Evolutionary conservation across 371 early-diverging fungal genomes (phyloP), one percentile per base, ranked within the genome.

Genomic region (Mortierella sp.): DNA sequence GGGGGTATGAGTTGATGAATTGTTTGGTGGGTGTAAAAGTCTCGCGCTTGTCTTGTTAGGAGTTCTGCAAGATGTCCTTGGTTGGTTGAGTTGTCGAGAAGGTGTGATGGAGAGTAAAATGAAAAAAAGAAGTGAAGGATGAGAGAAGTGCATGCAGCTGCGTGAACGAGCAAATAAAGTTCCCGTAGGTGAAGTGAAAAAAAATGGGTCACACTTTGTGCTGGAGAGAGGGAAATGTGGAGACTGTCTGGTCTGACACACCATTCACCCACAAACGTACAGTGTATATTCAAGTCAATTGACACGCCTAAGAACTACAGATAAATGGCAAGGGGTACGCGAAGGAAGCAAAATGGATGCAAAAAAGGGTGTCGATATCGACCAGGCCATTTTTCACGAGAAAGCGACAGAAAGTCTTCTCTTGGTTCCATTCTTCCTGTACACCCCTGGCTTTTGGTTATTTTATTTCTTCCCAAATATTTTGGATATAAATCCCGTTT

Each of bases 401-500:
- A n/a, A n/a, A 10, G 27, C 10, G 27, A 27, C 56, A 27, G 16
- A 1, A 56, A 21, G 51, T 51, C 63, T 32, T 35, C 60, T 60
- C 60, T 6, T 60, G 27, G 21, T 5, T 65, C 38, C 21, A 41
- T 24, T 41, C 41, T 68, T 68, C 68, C 41, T 68, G 68, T 21
- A 24, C 41, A 18, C 65, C 65, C 65, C n/a, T 43, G 48, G 68
- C 29, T 54, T 16, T 54, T 16, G 32, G 5, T 72, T 41, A 46
- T 41, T 71, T 82, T 75, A 71, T 77, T 82, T 71, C 41, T 84
- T 84, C 70, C 85, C 85, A 63, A 84, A 84, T 46, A 84, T 68
- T 60, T 81, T 84, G 70, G 85, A 81, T 76, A 84, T 84, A 56
- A 84, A 81, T 56, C 85, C 85, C 27, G 75, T 63, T 71, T 84